Percentiles rank a stretch among this genome's conserved stretches.
Conservation (phyloP, 2,329 filamentous ascomycete genomes). For the Domatiomyces globalis region DNA sequence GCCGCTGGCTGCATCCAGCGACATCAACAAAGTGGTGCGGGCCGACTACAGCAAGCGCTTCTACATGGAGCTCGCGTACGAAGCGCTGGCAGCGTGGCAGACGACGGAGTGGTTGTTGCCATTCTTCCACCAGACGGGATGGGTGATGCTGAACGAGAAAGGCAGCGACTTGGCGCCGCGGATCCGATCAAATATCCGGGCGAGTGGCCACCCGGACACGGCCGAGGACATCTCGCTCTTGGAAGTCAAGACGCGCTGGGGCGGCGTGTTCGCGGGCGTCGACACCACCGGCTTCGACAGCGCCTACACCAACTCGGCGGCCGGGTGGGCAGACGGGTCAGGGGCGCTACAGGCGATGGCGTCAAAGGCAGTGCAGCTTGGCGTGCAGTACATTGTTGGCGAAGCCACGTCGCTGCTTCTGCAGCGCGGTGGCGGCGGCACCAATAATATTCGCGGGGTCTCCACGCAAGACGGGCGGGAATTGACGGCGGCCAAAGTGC, state of each 20-base stretch:
- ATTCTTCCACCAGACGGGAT: conserved; percentile 46
- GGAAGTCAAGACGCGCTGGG: conserved; percentile 28
- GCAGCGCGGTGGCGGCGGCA: neutral
- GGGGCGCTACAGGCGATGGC: conserved; percentile 33
- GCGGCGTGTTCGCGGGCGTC: conserved; percentile 26
- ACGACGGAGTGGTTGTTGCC: conserved; percentile 42
- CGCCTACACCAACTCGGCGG: conserved; percentile 37
- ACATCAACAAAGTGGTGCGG: conserved; percentile 60
- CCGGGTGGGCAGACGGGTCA: conserved; percentile 41
- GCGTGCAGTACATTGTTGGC: conserved; percentile 33
- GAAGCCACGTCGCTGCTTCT: conserved; percentile 32
- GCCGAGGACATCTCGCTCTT: conserved; percentile 32
- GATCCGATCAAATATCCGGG: conserved; percentile 41
- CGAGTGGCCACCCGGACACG: conserved; percentile 29
- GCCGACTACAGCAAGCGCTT: conserved; percentile 52
- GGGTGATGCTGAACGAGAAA: conserved; percentile 42
- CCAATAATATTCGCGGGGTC: conserved; percentile 21
- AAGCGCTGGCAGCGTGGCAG: conserved; percentile 50
- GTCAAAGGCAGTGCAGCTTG: conserved; percentile 28
- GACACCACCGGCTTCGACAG: conserved; percentile 26
- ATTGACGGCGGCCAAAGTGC: conserved; percentile 38
- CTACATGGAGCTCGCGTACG: conserved; percentile 51
- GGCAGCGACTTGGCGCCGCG: conserved; percentile 35
- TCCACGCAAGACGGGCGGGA: conserved; percentile 32
- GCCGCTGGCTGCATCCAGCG: conserved; percentile 49